Evolutionary conservation across 176 grass and related monocot species (phyloP), one percentile per base, ranked within the genome.

Genomic region (Carex scoparia): DNA sequence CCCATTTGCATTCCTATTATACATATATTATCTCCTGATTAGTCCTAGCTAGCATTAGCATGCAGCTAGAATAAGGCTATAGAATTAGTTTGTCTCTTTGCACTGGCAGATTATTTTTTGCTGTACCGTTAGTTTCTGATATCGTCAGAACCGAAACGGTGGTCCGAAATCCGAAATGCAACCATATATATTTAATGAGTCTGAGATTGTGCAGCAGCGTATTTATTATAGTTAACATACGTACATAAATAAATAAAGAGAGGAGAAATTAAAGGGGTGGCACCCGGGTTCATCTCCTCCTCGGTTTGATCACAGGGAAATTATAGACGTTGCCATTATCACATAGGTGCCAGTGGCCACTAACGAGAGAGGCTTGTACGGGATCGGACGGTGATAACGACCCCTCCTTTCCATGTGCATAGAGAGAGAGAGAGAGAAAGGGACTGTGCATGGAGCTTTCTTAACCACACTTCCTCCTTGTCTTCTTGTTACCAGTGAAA

Each of bases 311-410:
- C 44, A 53, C 71, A 75, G 53, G 44, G 71, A 75, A 75, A 75
- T 54, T 75, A 75, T 75, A 75, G 44, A 72, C 44, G 56, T 31
- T 81, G 58, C 37, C 58, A 51, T 83, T 83, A 83, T 66, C 81
- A 83, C 65, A 82, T 82, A 67, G 81, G 81, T 83, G 81, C 81
- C 61, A 83, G 81, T 83, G 65, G 44, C 61, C 81, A 69, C 46
- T 67, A 83, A 69, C 10, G 27, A 23, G 27, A 23, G 23, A 67
- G 27, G 63, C 81, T 83, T 83, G 81, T 83, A 83, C 81, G 81
- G 81, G 81, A 83, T 83, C 81, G 81, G 81, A 83, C 81, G 63
- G 63, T 83, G 81, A 83, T 83, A 83, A 83, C 63, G 81, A 83
- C 81, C 62, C 42, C 46, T 68, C 81, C 63, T 83, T 83, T 83